Evolutionary conservation across 225 moss, liverwort and hornwort genomes (phyloP).

Genomic region (Physcomitrium patens): DNA sequence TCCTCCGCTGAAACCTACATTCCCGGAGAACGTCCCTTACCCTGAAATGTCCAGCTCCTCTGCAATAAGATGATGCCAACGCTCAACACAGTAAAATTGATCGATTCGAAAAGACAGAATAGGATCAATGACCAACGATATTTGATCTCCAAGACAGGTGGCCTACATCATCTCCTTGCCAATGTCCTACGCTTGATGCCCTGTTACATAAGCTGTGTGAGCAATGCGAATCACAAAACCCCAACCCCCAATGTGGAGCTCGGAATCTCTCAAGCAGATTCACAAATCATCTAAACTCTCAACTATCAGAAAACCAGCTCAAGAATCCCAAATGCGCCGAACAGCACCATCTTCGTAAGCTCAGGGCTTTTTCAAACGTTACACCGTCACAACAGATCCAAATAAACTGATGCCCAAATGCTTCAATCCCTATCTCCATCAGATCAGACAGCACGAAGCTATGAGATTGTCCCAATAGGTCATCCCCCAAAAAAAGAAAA

Average conservation of each 20-base stretch:
- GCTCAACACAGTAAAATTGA: not conserved
- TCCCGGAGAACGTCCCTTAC: too few relatives aligned
- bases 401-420: not conserved
- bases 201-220: not conserved
- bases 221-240: not conserved
- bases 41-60: too few relatives aligned
- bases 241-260: constrained; percentile 8
- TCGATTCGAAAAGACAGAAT: not conserved
- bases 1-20: not conserved
- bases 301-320: constrained; percentile 2
- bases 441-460: not conserved
- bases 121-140: not conserved
- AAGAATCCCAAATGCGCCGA: not conserved
- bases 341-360: constrained; percentile 5
- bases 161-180: not conserved
- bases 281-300: too few relatives aligned
- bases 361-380: not conserved
- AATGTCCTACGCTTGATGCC: not conserved
- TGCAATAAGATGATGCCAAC: not conserved
- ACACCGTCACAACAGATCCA: constrained; percentile 11
- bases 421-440: not conserved
- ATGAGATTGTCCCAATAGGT: constrained; percentile 4
- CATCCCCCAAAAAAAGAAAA: not conserved
- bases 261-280: not conserved
- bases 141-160: not conserved